A percentile compares a stretch with the other conserved stretches of the same genome.
These are phyloP conservation scores for Candida gorgasii DNA, from an alignment of 805 yeast genomes.

Conservation along the genomic window DNA sequence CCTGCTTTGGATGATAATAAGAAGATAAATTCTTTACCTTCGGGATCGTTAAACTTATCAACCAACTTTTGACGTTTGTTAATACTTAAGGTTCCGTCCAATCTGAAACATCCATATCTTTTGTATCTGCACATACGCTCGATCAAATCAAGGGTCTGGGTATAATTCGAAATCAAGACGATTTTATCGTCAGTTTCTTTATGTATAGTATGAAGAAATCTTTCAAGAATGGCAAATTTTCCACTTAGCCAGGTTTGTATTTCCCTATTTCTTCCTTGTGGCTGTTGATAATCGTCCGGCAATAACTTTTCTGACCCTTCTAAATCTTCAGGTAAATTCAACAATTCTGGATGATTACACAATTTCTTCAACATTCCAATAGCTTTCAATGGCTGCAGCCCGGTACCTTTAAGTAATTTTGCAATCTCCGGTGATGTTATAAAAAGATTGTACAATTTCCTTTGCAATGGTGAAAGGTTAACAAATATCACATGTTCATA, in stretches of 20 bases:
- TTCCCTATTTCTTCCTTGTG: slow-evolving; percentile 64
- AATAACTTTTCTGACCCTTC: slow-evolving; percentile 63
- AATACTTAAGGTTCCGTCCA: slow-evolving; percentile 92
- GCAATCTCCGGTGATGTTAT: slow-evolving; percentile 77
- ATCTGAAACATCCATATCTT: slow-evolving; percentile 73
- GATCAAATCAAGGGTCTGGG: slow-evolving; percentile 89
- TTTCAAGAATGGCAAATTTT: slow-evolving; percentile 78
- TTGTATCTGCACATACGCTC: slow-evolving; percentile 79
- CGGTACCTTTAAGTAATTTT: slow-evolving; percentile 61
- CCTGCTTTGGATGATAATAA: slow-evolving; percentile 94
- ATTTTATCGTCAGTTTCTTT: slow-evolving; percentile 90
- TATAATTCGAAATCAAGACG: slow-evolving; percentile 90
- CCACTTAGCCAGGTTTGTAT: slow-evolving; percentile 84
- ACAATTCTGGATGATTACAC: slow-evolving; percentile 90
- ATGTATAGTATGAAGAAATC: slow-evolving; percentile 77
- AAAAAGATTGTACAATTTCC: slow-evolving; percentile 66
- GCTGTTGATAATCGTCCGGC: slow-evolving; percentile 73
- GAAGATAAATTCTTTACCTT: slow-evolving; percentile 83
- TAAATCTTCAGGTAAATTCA: slow-evolving; percentile 76
- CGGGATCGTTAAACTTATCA: slow-evolving; percentile 88
- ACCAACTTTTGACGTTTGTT: slow-evolving; percentile 92
- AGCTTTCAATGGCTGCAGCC: slow-evolving; percentile 85
- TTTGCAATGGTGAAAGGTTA: slow-evolving; percentile 76
- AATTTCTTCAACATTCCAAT: slow-evolving; percentile 86
- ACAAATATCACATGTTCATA: slow-evolving; percentile 97